Evolutionary conservation across 495 filamentous ascomycete genomes (phyloP), one percentile per base, ranked within the genome.

Genomic region (Aspergillus affinis): DNA sequence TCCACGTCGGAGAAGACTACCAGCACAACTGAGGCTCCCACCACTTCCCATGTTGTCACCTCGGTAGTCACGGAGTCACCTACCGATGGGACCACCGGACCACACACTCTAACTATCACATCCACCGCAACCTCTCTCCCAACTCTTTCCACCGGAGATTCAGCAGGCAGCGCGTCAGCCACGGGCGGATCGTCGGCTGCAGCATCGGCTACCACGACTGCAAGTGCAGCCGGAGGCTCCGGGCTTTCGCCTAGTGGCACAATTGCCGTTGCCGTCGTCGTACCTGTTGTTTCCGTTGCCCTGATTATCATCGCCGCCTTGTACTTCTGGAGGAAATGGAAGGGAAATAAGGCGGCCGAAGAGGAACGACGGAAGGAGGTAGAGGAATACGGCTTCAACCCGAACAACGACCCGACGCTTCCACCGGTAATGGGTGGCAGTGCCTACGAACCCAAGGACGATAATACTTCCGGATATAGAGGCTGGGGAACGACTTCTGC

Each of bases 361-460:
- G 94, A 97, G 62, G 85, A 91, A 53, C 82, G 94, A 55, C 83
- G 92, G 56, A 96, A 97, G 73, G 95, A 98, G 69, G 90, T 96
- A 3, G 93, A 97, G 70, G 94, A 97, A 65, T 97, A 97, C 70
- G 88, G 87, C 20, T 97, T 92, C 78, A 98, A 97, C 69, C 94
- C 93, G 8, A 98, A 97, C 73, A 85, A 91, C 57, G 93, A 96
- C 67, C 92, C 94, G 2, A 89, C 89, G 4, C 75, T 93, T 4
- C 91, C 92, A 21, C 81, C 81, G 6, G 79, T 90, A n/a, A 76
- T 75, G 26, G 71, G 70, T 27, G 83, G 73, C 49, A 81, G 76
- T 51, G 77, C 73, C 6, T 83, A 80, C 59, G 71, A 76, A 6
- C 72, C 78, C 49, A 90, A 86, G 66, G 88, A 92, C 66, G 89